Percentiles rank a stretch among this genome's conserved stretches.
phyloP scores from a whole-genome alignment of 805 yeast species.

The Suhomyces pyralidae region DNA sequence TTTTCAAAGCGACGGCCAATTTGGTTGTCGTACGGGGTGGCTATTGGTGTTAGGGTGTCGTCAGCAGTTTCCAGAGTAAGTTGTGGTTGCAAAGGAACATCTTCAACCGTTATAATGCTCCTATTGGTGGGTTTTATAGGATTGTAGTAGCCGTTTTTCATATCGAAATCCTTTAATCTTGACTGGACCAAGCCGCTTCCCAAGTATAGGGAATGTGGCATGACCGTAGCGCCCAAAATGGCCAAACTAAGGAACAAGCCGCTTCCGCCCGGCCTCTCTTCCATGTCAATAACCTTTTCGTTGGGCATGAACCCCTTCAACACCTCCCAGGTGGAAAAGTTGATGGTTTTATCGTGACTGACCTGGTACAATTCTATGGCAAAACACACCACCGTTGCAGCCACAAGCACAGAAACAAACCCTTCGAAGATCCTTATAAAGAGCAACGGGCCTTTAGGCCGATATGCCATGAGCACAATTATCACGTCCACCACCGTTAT shows the following conservation, averaged over 20 bases:
- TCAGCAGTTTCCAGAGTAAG: neutral
- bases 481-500: conserved; percentile 84
- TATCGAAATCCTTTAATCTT: conserved; percentile 71
- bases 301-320: conserved; percentile 64
- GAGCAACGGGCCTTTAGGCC: conserved; percentile 77
- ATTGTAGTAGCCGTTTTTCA: conserved; percentile 54
- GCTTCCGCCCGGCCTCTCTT: conserved; percentile 25
- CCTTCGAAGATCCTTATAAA: conserved; percentile 78
- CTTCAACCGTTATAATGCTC: neutral
- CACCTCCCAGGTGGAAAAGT: conserved; percentile 49
- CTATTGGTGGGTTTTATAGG: neutral
- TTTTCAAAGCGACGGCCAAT: conserved; percentile 3
- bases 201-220: conserved; percentile 86
- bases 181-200: conserved; percentile 90
- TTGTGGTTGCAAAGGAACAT: neutral
- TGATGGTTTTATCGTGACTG: conserved; percentile 44
- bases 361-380: conserved; percentile 73
- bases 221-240: conserved; percentile 88
- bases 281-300: conserved; percentile 32
- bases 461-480: conserved; percentile 81
- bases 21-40: conserved; percentile 7
- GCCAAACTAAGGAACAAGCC: conserved; percentile 79
- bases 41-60: conserved; percentile 6
- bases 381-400: conserved; percentile 84
- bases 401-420: conserved; percentile 72